Conservation (phyloP, 2,329 filamentous ascomycete genomes). For the Aureobasidium musti region DNA sequence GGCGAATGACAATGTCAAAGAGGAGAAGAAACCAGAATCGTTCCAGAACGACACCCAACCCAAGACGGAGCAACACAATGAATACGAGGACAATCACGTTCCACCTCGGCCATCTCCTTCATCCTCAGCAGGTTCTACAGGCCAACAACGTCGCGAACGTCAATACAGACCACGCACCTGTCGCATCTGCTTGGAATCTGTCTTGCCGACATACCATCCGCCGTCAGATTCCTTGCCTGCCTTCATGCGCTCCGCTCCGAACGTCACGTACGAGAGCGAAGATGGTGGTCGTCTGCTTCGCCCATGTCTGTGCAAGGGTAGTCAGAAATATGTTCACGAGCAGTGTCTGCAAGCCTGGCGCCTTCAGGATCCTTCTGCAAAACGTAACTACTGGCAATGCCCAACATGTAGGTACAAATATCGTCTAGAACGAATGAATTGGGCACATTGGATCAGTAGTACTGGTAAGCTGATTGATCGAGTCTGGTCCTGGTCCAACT, state of each 20-base stretch:
- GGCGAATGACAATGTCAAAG: slow-evolving; percentile 20
- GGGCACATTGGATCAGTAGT: slow-evolving; percentile 63
- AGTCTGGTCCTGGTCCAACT: background rate
- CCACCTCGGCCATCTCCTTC: background rate
- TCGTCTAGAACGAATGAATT: slow-evolving; percentile 72
- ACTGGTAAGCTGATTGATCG: slow-evolving; percentile 41
- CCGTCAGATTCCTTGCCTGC: slow-evolving; percentile 55
- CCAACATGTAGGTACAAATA: slow-evolving; percentile 86
- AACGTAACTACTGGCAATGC: slow-evolving; percentile 80
- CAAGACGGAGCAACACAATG: slow-evolving; percentile 29
- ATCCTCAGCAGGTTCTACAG: background rate
- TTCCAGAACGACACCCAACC: slow-evolving; percentile 20
- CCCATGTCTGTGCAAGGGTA: slow-evolving; percentile 92
- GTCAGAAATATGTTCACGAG: slow-evolving; percentile 91
- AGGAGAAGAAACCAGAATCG: slow-evolving; percentile 3
- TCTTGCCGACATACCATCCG: slow-evolving; percentile 58
- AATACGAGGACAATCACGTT: background rate
- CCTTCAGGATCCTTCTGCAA: slow-evolving; percentile 65
- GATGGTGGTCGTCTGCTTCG: slow-evolving; percentile 78
- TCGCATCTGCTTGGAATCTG: slow-evolving; percentile 82
- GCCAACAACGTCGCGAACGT: slow-evolving; percentile 10
- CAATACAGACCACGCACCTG: slow-evolving; percentile 73
- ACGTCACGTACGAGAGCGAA: slow-evolving; percentile 71
- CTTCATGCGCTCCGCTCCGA: slow-evolving; percentile 56
- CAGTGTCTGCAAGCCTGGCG: slow-evolving; percentile 84